Conservation (phyloP, 345 rosid genomes). For the Citrus medica region DNA sequence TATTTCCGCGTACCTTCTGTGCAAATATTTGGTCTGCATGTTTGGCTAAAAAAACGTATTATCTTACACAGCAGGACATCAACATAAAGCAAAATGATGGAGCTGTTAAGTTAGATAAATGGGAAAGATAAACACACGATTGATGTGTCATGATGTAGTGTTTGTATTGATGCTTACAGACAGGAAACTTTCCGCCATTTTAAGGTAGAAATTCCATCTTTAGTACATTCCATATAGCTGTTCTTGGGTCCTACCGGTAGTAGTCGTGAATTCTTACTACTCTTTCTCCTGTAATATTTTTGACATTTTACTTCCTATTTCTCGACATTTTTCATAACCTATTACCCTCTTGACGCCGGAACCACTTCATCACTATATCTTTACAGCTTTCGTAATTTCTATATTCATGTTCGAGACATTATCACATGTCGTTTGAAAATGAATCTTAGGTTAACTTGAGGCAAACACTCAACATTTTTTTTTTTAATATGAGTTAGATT, state of each 20-base stretch:
- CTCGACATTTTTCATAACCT: too few species aligned
- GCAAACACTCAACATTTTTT: too few species aligned
- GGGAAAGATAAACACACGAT: not conserved
- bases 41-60: not conserved
- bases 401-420: too few species aligned
- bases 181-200: slow-evolving; percentile 25
- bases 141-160: not conserved
- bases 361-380: too few species aligned
- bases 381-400: too few species aligned
- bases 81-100: not conserved
- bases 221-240: slow-evolving; percentile 31
- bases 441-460: too few species aligned
- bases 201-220: slow-evolving; percentile 28
- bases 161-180: slow-evolving; percentile 13
- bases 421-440: too few species aligned
- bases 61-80: not conserved
- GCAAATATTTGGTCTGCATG: not conserved
- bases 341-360: too few species aligned
- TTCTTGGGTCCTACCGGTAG: slow-evolving; percentile 33
- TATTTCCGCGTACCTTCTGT: not conserved
- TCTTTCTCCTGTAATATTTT: not conserved
- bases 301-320: not conserved
- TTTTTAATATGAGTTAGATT: too few species aligned
- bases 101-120: not conserved
- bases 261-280: slow-evolving; percentile 7